These are phyloP conservation scores for Acer campestre DNA, from an alignment of 345 rosid species.

Conservation along the genomic window DNA sequence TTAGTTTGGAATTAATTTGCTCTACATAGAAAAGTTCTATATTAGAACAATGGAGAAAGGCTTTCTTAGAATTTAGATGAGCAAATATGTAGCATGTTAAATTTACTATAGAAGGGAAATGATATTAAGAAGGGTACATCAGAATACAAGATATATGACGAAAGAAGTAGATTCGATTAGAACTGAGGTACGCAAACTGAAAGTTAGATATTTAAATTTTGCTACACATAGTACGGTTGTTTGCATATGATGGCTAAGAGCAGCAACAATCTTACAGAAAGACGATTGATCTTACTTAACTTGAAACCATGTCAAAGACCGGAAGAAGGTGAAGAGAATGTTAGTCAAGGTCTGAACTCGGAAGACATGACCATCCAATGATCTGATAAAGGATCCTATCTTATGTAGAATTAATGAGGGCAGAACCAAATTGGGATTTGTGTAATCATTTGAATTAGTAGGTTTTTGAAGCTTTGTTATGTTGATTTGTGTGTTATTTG, in stretches of 20 bases:
- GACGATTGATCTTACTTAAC: not conserved
- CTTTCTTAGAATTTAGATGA: not conserved
- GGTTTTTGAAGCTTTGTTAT: not conserved
- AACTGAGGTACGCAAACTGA: not conserved
- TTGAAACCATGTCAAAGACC: not conserved
- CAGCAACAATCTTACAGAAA: not conserved
- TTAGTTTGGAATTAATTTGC: conserved; percentile 5
- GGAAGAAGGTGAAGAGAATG: conserved; percentile 8
- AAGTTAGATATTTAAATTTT: no score
- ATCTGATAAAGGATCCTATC: not conserved
- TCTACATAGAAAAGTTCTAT: not conserved
- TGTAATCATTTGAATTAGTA: not conserved
- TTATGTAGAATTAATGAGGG: not conserved
- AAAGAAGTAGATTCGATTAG: not conserved
- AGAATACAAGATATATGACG: not conserved
- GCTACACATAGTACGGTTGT: not conserved
- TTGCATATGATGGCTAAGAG: not conserved
- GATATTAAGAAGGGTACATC: not conserved
- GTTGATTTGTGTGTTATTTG: not conserved
- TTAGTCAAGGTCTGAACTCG: not conserved
- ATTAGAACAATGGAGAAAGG: not conserved
- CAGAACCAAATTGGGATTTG: not conserved
- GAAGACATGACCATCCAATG: not conserved
- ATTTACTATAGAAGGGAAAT: not conserved
- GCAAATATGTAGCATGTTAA: not conserved